A percentile compares a stretch with the other conserved stretches of the same genome.
These are phyloP conservation scores for Paralagenidium karlingii DNA, from an alignment of 352 stramenopile species.

Conservation along the genomic window DNA sequence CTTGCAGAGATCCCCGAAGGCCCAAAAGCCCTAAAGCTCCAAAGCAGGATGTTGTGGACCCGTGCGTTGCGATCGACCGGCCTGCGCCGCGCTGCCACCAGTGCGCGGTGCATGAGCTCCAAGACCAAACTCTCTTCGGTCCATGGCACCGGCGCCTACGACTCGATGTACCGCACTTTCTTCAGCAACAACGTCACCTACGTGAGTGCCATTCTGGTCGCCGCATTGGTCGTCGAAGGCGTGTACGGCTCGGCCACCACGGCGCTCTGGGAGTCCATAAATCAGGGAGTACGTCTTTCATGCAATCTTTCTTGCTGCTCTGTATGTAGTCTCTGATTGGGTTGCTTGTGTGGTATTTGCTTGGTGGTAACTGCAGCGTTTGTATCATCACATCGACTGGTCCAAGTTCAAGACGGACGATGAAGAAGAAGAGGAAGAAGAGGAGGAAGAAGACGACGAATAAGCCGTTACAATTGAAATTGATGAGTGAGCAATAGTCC, in stretches of 20 bases:
- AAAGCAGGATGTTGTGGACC: constrained; percentile 21
- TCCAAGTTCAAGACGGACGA: constrained; percentile 67
- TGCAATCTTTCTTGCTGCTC: neutral
- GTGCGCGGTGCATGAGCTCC: constrained; percentile 25
- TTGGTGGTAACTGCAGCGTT: constrained; percentile 17
- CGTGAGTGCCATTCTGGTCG: constrained; percentile 62
- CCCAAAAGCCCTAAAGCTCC: constrained; percentile 2
- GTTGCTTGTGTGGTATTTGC: neutral
- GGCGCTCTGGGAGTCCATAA: constrained; percentile 70
- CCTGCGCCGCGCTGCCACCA: constrained; percentile 12
- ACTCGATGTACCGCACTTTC: constrained; percentile 57
- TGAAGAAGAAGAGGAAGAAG: constrained; percentile 70
- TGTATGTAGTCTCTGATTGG: neutral
- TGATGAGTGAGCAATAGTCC: too few relatives aligned
- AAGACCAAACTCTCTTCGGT: constrained; percentile 70
- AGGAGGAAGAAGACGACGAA: constrained; percentile 29
- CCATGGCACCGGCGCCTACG: constrained; percentile 54
- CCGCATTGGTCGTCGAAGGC: constrained; percentile 48
- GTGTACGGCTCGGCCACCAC: constrained; percentile 60
- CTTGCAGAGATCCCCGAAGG: too few relatives aligned
- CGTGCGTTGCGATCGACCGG: constrained; percentile 42
- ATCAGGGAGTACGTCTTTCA: constrained; percentile 56
- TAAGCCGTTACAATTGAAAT: too few relatives aligned
- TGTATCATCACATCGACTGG: constrained; percentile 86
- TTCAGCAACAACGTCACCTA: constrained; percentile 79